Evolutionary conservation across 148 eudicot species (phyloP).

Genomic region (Rhododendron henanense): DNA sequence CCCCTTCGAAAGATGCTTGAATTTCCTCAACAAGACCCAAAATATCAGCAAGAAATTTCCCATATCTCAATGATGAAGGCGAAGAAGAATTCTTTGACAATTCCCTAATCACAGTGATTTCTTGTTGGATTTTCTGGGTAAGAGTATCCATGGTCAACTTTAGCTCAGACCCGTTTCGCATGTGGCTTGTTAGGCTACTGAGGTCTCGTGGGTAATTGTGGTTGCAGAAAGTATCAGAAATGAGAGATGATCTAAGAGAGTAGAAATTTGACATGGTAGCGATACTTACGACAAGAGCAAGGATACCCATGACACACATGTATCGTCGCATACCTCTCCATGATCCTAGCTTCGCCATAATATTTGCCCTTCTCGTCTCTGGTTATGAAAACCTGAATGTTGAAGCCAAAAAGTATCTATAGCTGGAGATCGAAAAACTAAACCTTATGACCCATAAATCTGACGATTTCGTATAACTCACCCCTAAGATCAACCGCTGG

Average conservation of each 20-base stretch:
- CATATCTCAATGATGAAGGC: not conserved
- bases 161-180: not conserved
- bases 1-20: not conserved
- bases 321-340: conserved; percentile 22
- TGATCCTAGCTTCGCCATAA: conserved; percentile 19
- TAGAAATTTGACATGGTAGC: conserved; percentile 33
- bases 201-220: not conserved
- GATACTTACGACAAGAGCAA: conserved; percentile 27
- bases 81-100: conserved; percentile 6
- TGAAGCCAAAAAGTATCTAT: not conserved
- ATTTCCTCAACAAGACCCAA: conserved; percentile 1
- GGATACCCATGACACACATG: conserved; percentile 17
- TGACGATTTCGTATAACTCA: not conserved
- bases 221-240: conserved; percentile 31
- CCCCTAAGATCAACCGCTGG: not conserved
- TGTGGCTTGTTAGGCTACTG: not conserved
- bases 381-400: not conserved
- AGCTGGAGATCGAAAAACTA: not conserved
- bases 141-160: conserved; percentile 17
- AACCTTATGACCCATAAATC: not conserved
- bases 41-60: not conserved
- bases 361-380: conserved; percentile 18
- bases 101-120: conserved; percentile 12
- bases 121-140: conserved; percentile 32
- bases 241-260: conserved; percentile 30